These are phyloP conservation scores for Blastobotrys apis DNA, from an alignment of 1,139 yeast genomes.

Conservation along the genomic window DNA sequence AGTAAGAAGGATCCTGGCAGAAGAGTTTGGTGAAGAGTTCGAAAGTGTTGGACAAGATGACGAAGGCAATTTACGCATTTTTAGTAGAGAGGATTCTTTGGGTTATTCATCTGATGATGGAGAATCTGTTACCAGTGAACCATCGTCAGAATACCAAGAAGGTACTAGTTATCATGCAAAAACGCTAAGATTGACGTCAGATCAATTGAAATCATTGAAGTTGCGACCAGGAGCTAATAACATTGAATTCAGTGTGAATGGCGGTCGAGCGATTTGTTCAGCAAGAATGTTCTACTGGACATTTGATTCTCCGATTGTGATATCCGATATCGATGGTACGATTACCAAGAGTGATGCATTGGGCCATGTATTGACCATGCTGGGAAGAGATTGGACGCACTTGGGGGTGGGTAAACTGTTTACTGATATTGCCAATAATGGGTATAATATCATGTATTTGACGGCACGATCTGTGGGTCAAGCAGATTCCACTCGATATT, in stretches of 20 bases:
- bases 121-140: slow-evolving; percentile 6
- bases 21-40: slow-evolving; percentile 57
- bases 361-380: slow-evolving; percentile 90
- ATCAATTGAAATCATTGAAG: slow-evolving; percentile 71
- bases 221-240: slow-evolving; percentile 77
- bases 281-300: slow-evolving; percentile 84
- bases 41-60: slow-evolving; percentile 55
- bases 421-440: slow-evolving; percentile 78
- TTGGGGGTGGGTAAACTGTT: slow-evolving; percentile 90
- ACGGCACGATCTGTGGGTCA: slow-evolving; percentile 96
- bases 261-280: slow-evolving; percentile 71
- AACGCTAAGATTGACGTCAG: slow-evolving; percentile 86
- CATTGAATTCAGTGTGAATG: slow-evolving; percentile 70
- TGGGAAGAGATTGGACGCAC: slow-evolving; percentile 98
- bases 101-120: slow-evolving; percentile 20
- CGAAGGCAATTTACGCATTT: slow-evolving; percentile 69
- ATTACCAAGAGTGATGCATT: slow-evolving; percentile 96
- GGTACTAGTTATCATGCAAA: slow-evolving; percentile 54
- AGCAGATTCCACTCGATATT: slow-evolving; percentile 88
- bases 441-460: slow-evolving; percentile 87
- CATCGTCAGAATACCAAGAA: slow-evolving; percentile 12
- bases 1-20: slow-evolving; percentile 65
- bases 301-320: slow-evolving; percentile 80
- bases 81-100: slow-evolving; percentile 37
- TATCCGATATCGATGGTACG: slow-evolving; percentile 97